phyloP scores from a whole-genome alignment of 441 rosid species.

The Isatis lusitanica region DNA sequence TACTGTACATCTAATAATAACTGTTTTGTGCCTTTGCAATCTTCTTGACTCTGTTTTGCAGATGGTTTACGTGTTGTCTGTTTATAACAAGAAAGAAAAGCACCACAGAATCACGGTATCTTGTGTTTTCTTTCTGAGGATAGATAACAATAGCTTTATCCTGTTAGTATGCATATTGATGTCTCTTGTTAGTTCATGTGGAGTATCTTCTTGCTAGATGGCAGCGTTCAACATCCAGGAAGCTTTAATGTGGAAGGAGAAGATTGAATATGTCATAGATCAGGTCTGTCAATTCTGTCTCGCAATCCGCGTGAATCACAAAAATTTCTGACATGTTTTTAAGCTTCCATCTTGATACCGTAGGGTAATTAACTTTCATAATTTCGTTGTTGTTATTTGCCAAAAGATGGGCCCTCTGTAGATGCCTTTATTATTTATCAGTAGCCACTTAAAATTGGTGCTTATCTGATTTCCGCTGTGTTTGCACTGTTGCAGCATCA shows the following conservation, averaged over 20 bases:
- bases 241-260: slow-evolving; percentile 92
- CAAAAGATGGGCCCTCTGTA: neutral
- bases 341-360: neutral
- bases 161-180: slow-evolving; percentile 9
- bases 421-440: neutral
- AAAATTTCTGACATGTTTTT: neutral
- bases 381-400: neutral
- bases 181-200: slow-evolving; percentile 33
- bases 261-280: slow-evolving; percentile 87
- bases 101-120: slow-evolving; percentile 81
- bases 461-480: neutral
- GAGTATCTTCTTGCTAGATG: slow-evolving; percentile 66
- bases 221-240: slow-evolving; percentile 99
- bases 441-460: slow-evolving; percentile 1
- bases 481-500: slow-evolving; percentile 69
- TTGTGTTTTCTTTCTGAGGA: slow-evolving; percentile 15
- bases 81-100: slow-evolving; percentile 96
- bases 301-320: neutral
- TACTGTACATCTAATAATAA: too few relatives aligned
- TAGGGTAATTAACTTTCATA: neutral
- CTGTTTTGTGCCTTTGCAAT: neutral
- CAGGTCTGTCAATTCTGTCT: slow-evolving; percentile 54
- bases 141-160: neutral
- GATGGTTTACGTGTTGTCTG: slow-evolving; percentile 94
- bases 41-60: slow-evolving; percentile 44